Evolutionary conservation across 257 asterid genomes (phyloP).

Genomic region (Lycium barbarum): DNA sequence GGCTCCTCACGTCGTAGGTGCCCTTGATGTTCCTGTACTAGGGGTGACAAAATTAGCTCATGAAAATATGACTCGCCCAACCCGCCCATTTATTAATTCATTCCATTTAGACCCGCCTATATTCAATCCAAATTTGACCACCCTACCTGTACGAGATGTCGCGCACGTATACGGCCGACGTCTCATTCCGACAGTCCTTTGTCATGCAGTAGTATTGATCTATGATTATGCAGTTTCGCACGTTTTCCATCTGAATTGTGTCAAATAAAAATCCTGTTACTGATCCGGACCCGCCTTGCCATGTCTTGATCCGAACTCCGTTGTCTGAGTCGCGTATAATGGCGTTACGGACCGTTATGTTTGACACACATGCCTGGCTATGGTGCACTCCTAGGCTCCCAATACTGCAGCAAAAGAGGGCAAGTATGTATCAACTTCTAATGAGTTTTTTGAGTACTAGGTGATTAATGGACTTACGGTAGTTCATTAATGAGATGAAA

Average conservation of each 20-base stretch:
- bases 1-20: slow-evolving; percentile 80
- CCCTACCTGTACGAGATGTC: slow-evolving; percentile 54
- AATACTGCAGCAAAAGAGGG: slow-evolving; percentile 55
- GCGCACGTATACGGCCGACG: slow-evolving; percentile 73
- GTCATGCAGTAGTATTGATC: slow-evolving; percentile 93
- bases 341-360: slow-evolving; percentile 76
- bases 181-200: slow-evolving; percentile 76
- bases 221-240: slow-evolving; percentile 77
- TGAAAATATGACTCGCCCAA: no score
- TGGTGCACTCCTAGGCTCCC: slow-evolving; percentile 91
- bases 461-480: no score
- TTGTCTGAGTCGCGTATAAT: slow-evolving; percentile 77
- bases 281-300: slow-evolving; percentile 98
- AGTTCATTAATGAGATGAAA: no score
- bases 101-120: no score
- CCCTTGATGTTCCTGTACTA: slow-evolving; percentile 78
- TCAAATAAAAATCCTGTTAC: slow-evolving; percentile 74
- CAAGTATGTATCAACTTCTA: neutral
- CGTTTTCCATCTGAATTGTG: slow-evolving; percentile 91
- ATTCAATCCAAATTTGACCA: no score
- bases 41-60: no score
- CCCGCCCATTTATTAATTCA: no score
- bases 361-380: slow-evolving; percentile 87
- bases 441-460: no score
- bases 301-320: slow-evolving; percentile 87